Base-by-base conservation (phyloP, 2,329 filamentous ascomycete species). In the Phaeomoniella chlamydospora region DNA sequence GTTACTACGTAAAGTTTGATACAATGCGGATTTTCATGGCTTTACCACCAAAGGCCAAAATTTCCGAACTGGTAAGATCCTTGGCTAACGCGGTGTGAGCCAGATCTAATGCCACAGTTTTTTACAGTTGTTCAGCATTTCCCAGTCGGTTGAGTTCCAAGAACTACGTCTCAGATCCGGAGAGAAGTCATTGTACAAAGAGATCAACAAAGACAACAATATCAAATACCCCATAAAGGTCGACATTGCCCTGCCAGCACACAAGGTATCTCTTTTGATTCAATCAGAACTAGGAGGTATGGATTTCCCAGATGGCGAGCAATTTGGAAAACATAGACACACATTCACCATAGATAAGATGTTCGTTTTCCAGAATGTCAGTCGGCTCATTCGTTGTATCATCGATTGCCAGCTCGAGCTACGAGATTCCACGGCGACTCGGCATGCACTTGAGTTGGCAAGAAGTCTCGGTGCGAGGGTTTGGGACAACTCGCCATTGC, bases 401-500 rank as follows among this genome's bases (percentile, higher is more conserved):
- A 70, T 85, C 30, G 81, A 90, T 46, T 88, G 82, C 46, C 76
- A 81, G 37, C 57, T 77, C 5, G 52, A 59, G 15, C 48, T 56
- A 49, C 60, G 64, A 53, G 85, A 96, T 51, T 77, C 82, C 0
- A 55, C 74, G 3, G 70, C 79, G 2, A 68, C 75, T 2, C 70
- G 70, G 17, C 75, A 77, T 41, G 80, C 80, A 4, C 67, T 96
- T 2, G 80, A 88, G 49, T 68, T 96, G 4, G 70, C 80, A 33
- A 70, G 88, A 38, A 85, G 83, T 43, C 60, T 96, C 35, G 70
- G 74, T 15, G 81, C 86, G 2, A 72, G 70, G 40, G 68, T 68
- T 1, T 94, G 87, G 90, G 90, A 98, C 49, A 76, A 80, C 19
- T 81, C 77, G 2, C 73, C 82, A 0, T 65, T 80, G 15, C 82